Base-by-base conservation (phyloP, 2,329 filamentous ascomycete genomes). In the Amphichorda felina region DNA sequence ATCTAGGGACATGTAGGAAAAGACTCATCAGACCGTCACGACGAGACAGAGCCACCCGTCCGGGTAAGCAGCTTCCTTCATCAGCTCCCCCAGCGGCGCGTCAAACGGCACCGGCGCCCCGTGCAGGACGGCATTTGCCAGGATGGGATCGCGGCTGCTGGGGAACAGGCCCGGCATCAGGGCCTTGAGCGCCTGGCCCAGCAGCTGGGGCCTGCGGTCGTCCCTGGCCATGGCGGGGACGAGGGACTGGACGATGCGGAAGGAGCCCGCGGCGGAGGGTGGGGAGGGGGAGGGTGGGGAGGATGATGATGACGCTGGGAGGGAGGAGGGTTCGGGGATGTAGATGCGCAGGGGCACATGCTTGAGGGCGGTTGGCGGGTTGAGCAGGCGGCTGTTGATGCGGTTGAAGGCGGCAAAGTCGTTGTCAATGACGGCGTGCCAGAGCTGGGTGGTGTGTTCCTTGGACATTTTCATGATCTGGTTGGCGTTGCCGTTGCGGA, bases 11-110 rank as follows among this genome's bases (percentile, higher is more conserved):
- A n/a, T n/a, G n/a, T n/a, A n/a, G n/a, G n/a, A n/a, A n/a, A n/a
- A n/a, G n/a, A 6, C 31, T 17, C 17, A 13, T 55, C 42, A 66
- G 63, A 93, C 80, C 15, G 79, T 70, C 5, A 95, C 72, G 35
- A 86, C 82, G 29, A 95, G 59, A 55, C 86, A 85, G 18, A 94
- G 57, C 81, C 88, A 98, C 0, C 91, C 91, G 59, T 98, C 91
- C 0, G 86, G 78, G 63, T 95, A 96, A 2, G 85, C 77, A 4
- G 83, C 82, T 49, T 82, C 81, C 38, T 78, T 72, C 60, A 91
- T 82, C 39, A 98, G 55, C 32, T 95, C 89, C 50, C 86, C 82
- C 14, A 98, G 57, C 17, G 79, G 79, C 2, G 87, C 82, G 40
- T 66, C 61, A 63, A 96, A 82, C 1, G 91, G 89, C 39, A 94